phyloP scores from a whole-genome alignment of 345 rosid genomes.

The Syzygium aqueum region DNA sequence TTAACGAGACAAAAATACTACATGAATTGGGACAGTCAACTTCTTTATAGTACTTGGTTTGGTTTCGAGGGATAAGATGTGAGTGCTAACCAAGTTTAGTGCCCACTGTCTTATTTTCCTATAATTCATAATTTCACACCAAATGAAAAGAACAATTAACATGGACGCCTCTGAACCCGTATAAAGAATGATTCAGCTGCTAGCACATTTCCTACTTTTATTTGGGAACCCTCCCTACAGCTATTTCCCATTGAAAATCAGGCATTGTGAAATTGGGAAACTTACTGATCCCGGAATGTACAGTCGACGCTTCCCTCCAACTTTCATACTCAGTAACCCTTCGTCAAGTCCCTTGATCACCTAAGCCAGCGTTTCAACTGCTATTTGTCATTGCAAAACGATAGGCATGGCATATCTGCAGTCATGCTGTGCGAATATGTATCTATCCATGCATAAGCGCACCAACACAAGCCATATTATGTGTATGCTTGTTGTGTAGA shows the following conservation, averaged over 20 bases:
- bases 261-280: not conserved
- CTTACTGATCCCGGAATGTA: constrained; percentile 84
- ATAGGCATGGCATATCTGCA: not conserved
- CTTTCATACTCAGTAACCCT: constrained; percentile 80
- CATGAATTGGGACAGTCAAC: not conserved
- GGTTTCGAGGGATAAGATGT: not conserved
- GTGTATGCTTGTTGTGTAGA: not conserved
- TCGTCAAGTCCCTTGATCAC: constrained; percentile 97
- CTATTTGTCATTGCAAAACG: not conserved
- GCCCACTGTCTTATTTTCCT: not conserved
- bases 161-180: not conserved
- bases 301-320: constrained; percentile 87
- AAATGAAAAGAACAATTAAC: not conserved
- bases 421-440: not conserved
- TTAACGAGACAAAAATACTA: not conserved
- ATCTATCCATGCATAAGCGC: not conserved
- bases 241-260: not conserved
- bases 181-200: not conserved
- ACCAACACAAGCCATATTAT: not conserved
- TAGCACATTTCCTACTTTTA: not conserved
- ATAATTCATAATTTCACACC: not conserved
- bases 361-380: constrained; percentile 12
- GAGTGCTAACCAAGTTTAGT: not conserved
- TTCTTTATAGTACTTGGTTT: not conserved
- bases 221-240: not conserved